phyloP scores from a whole-genome alignment of 108 stramenopile species.

The Chaetoceros tenuissimus region DNA sequence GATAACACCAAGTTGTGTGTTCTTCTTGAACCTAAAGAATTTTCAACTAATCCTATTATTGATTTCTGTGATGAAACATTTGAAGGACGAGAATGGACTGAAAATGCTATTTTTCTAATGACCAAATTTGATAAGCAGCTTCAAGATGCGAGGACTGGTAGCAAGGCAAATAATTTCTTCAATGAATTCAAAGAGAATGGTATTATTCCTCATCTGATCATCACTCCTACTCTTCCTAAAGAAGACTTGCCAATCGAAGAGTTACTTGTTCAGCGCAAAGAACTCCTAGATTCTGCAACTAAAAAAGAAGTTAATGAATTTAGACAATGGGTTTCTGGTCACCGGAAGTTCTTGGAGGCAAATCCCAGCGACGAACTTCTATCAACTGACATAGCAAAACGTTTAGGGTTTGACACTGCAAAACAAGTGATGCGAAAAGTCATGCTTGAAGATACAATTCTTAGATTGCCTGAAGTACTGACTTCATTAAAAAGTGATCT shows the following conservation, averaged over 20 bases:
- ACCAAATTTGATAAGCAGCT: conserved; percentile 73
- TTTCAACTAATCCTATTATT: conserved; percentile 57
- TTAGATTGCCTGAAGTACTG: conserved; percentile 61
- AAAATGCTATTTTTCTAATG: conserved; percentile 60
- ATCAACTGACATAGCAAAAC: conserved; percentile 10
- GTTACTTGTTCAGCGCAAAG: conserved; percentile 31
- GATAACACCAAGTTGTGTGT: conserved; percentile 66
- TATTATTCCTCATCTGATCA: conserved; percentile 46
- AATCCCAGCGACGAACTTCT: conserved; percentile 30
- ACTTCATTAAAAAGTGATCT: conserved; percentile 39
- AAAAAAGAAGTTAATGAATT: conserved; percentile 40
- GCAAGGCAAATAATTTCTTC: conserved; percentile 69
- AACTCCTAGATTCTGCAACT: conserved; percentile 30
- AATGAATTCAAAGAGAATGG: conserved; percentile 42
- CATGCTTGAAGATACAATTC: conserved; percentile 59
- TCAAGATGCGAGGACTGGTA: conserved; percentile 46
- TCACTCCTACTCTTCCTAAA: conserved; percentile 53
- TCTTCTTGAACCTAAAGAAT: conserved; percentile 65
- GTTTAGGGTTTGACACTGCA: conserved; percentile 45
- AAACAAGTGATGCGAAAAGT: conserved; percentile 51
- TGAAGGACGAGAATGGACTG: conserved; percentile 43
- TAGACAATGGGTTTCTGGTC: conserved; percentile 28
- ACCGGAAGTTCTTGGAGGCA: conserved; percentile 23
- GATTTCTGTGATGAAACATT: conserved; percentile 61
- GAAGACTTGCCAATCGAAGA: conserved; percentile 47